Evolutionary conservation across 768 basidiomycete species (phyloP), one percentile per base, ranked within the genome.

Genomic region (Ephemerocybe angulata): DNA sequence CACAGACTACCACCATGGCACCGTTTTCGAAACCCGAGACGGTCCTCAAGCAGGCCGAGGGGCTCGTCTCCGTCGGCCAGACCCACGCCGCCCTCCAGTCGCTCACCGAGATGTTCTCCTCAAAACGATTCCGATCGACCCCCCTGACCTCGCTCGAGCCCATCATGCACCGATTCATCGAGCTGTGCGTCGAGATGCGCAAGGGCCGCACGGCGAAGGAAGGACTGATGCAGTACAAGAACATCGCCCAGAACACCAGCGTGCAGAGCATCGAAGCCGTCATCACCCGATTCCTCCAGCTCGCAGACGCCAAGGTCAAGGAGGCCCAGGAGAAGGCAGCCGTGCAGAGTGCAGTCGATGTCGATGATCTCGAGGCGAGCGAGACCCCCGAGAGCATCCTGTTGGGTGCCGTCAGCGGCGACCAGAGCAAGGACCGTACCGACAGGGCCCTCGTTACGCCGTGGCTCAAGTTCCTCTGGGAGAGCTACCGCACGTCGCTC

Each of bases 401-500:
- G 13, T 79, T 96, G 19, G 89, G 90, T 47, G 92, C 93, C 13
- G 93, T 98, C 58, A 88, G 89, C 63, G 93, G 93, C 51, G 79
- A 81, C 67, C 90, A 93, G 73, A 94, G 82, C 76, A 90, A 90
- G 75, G 95, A 98, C 71, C 77, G 96, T 62, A 97, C 93, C 28
- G 95, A 98, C 72, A 76, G 96, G 43, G 90, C 93, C 6, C 81
- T 98, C 50, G 93, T 99, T 59, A 97, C 93, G 0, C 96, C 96
- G 0, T 97, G 94, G 87, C 87, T 98, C 66, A 94, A 95, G 67
- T 97, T 98, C 71, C 80, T 94, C n/a, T 98, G 95, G 94, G 96
- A 98, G 77, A 92, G 91, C 62, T 98, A 98, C 67, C 86, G 96
- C 54, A 97, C 93, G 19, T 93, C 90, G 1, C 76, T 99, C 38